These are phyloP conservation scores for Dactylonectria macrodidyma DNA, from an alignment of 2,329 filamentous ascomycete species.

Conservation along the genomic window DNA sequence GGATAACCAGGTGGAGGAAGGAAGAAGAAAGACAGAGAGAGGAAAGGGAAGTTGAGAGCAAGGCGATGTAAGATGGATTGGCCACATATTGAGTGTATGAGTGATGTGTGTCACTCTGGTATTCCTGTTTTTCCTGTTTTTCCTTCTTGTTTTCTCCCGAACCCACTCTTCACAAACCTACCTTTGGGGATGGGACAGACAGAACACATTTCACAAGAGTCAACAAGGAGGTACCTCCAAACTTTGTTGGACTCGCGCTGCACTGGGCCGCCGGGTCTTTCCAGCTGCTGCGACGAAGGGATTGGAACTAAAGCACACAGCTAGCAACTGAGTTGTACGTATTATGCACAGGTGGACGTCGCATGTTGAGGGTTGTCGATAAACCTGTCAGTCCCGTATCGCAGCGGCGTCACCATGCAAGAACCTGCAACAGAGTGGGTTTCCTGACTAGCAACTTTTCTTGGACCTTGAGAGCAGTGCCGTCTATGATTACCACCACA, in stretches of 20 bases:
- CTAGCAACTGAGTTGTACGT: slow-evolving; percentile 1
- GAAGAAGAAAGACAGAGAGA: too few relatives aligned
- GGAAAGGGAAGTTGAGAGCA: too few relatives aligned
- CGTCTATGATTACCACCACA: slow-evolving; percentile 6
- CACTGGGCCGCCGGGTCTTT: not conserved
- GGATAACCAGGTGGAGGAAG: not conserved
- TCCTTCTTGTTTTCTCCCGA: too few relatives aligned
- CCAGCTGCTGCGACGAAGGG: not conserved
- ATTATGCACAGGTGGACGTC: slow-evolving; percentile 5
- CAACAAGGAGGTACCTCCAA: slow-evolving; percentile 9
- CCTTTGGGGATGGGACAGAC: too few relatives aligned
- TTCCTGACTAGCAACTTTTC: too few relatives aligned
- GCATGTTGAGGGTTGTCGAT: slow-evolving; percentile 4
- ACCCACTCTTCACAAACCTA: too few relatives aligned
- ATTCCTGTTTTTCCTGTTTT: too few relatives aligned
- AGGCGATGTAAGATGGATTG: too few relatives aligned
- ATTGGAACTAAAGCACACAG: slow-evolving; percentile 3
- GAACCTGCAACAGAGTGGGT: too few relatives aligned
- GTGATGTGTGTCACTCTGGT: too few relatives aligned
- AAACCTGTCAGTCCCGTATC: not conserved
- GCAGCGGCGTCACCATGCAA: too few relatives aligned
- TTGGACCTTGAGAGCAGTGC: slow-evolving; percentile 2
- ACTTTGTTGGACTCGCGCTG: not conserved
- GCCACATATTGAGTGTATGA: too few relatives aligned
- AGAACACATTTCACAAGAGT: slow-evolving; percentile 1